These are phyloP conservation scores for Colletotrichum sp. DNA, from an alignment of 2,329 filamentous ascomycete species.

Conservation along the genomic window DNA sequence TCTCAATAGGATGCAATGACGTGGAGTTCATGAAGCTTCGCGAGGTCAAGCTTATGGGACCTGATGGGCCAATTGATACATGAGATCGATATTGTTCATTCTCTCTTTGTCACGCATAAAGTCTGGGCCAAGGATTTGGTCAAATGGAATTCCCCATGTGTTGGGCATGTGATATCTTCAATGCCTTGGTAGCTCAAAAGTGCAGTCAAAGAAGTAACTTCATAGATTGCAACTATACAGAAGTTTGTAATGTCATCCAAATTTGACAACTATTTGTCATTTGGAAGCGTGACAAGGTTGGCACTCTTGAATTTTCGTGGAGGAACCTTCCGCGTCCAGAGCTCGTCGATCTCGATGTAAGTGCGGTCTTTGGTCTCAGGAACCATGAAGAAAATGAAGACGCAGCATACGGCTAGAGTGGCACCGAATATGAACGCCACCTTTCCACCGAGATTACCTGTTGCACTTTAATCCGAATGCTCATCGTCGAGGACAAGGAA, in stretches of 20 bases:
- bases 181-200: neutral
- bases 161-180: neutral
- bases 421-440: slow-evolving; percentile 21
- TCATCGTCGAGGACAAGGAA: fast-evolving
- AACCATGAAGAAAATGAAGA: slow-evolving; percentile 26
- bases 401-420: slow-evolving; percentile 5
- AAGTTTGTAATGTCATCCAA: no score
- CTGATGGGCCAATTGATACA: neutral
- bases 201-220: neutral
- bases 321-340: slow-evolving; percentile 14
- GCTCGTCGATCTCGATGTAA: slow-evolving; percentile 26
- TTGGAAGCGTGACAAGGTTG: neutral
- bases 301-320: neutral
- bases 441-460: neutral
- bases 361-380: slow-evolving; percentile 26
- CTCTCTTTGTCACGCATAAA: neutral
- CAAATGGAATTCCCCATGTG: neutral
- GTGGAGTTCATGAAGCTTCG: neutral
- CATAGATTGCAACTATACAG: no score
- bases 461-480: neutral
- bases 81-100: neutral
- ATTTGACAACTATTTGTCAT: neutral
- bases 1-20: neutral
- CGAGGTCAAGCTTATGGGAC: neutral
- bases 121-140: fast-evolving